Percentiles rank a stretch among this genome's conserved stretches.
These are phyloP conservation scores for Fusarium aywerte DNA, from an alignment of 2,329 filamentous ascomycete genomes.

Conservation along the genomic window DNA sequence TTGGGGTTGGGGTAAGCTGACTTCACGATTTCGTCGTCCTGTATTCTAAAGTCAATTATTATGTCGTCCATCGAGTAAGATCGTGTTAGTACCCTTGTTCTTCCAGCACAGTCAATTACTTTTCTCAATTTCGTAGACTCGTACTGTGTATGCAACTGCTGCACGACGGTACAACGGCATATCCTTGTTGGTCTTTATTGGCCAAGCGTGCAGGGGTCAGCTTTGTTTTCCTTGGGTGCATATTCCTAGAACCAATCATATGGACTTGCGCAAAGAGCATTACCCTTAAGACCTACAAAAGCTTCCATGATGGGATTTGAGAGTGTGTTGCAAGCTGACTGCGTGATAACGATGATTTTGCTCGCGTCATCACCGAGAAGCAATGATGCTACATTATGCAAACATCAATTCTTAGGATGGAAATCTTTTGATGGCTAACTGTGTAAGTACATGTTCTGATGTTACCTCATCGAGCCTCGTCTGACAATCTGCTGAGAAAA, in stretches of 20 bases:
- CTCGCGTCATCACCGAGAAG: constrained; percentile 38
- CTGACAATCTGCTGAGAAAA: constrained; percentile 5
- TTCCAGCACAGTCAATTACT: constrained; percentile 2
- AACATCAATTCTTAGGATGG: background rate
- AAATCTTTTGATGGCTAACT: background rate
- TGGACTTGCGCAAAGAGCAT: constrained; percentile 14
- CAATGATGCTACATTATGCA: background rate
- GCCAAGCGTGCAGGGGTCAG: constrained; percentile 16
- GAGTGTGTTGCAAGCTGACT: constrained; percentile 35
- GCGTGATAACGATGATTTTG: constrained; percentile 32
- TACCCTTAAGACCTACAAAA: constrained; percentile 27
- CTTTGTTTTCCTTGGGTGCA: constrained; percentile 19
- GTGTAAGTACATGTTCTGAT: background rate
- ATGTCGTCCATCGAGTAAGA: background rate
- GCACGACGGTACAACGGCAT: constrained; percentile 18
- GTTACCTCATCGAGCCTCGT: background rate
- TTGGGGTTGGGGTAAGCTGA: no score
- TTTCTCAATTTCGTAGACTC: background rate
- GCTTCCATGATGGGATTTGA: constrained; percentile 40
- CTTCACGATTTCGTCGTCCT: background rate
- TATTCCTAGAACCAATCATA: constrained; percentile 28
- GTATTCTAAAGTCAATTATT: background rate
- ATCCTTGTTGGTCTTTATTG: constrained; percentile 30
- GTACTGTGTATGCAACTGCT: constrained; percentile 25
- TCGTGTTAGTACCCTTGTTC: constrained; percentile 4